phyloP scores from a whole-genome alignment of 345 rosid species.

The Eucalyptus shirleyi region DNA sequence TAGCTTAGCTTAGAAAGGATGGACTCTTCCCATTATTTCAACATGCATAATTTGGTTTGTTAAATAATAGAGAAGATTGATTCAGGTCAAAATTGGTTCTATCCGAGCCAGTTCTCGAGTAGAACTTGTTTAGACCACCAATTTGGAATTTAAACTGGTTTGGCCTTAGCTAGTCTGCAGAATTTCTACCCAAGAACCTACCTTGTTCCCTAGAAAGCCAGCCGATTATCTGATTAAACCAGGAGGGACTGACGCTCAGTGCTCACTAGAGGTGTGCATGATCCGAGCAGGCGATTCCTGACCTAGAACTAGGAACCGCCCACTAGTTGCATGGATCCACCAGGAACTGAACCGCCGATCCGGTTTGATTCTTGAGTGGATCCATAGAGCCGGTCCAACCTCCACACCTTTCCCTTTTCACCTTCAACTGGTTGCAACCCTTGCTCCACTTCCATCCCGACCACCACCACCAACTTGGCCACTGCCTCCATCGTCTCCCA shows the following conservation, averaged over 20 bases:
- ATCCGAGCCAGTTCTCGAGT: not conserved
- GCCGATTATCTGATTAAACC: not conserved
- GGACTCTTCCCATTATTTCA: not conserved
- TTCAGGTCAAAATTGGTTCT: not conserved
- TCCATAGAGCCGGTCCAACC: too few species aligned
- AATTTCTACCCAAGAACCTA: not conserved
- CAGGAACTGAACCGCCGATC: fast-evolving
- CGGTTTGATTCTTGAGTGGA: fast-evolving
- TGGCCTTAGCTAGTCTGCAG: not conserved
- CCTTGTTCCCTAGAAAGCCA: not conserved
- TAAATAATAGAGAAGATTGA: not conserved
- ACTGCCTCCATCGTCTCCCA: too few species aligned
- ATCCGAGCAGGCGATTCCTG: fast-evolving
- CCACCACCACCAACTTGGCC: too few species aligned
- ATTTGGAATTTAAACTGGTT: not conserved
- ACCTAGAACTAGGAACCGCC: too few species aligned
- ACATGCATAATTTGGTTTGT: not conserved
- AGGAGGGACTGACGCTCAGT: not conserved
- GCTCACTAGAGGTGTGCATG: too few species aligned
- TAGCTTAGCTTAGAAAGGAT: not conserved
- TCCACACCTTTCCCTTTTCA: too few species aligned
- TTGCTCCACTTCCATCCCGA: too few species aligned
- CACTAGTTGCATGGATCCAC: too few species aligned
- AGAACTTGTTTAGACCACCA: not conserved
- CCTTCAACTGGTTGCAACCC: too few species aligned